phyloP scores from a whole-genome alignment of 345 rosid genomes.

The Linum tenue region DNA sequence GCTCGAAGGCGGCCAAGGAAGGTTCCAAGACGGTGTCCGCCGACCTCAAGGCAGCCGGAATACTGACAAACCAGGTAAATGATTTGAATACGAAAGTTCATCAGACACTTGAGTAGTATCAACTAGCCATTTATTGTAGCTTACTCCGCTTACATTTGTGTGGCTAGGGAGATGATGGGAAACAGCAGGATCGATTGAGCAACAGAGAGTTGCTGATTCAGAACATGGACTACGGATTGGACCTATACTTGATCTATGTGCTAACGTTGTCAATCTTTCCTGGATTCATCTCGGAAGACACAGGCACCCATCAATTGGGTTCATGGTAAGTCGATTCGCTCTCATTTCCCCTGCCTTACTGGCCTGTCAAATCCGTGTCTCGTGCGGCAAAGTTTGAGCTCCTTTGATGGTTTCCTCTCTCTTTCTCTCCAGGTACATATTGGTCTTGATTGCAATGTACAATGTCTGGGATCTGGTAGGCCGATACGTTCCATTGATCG shows the following conservation, averaged over 20 bases:
- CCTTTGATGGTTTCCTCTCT: no score
- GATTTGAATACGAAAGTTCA: no score
- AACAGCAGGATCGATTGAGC: slow-evolving; percentile 37
- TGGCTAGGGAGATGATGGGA: slow-evolving; percentile 18
- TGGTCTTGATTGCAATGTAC: slow-evolving; percentile 59
- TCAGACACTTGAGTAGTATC: no score
- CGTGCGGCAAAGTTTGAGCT: background rate
- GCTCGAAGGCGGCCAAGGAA: background rate
- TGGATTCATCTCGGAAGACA: slow-evolving; percentile 73
- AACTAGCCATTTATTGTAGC: no score
- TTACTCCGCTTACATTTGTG: background rate
- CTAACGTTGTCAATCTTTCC: no score
- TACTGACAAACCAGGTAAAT: background rate
- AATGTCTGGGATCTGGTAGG: no score
- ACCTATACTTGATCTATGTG: slow-evolving; percentile 55
- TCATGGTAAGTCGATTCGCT: slow-evolving; percentile 44
- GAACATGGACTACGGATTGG: slow-evolving; percentile 58
- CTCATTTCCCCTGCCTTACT: background rate
- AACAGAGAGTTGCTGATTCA: slow-evolving; percentile 42
- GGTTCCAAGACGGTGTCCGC: slow-evolving; percentile 17
- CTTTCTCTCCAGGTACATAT: slow-evolving; percentile 54
- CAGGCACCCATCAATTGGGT: slow-evolving; percentile 56
- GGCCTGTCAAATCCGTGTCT: background rate
- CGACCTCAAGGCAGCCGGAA: slow-evolving; percentile 15
- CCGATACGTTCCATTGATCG: slow-evolving; percentile 52